phyloP scores from a whole-genome alignment of 1,284 basidiomycete genomes.

The Marasmius tenuissimus region DNA sequence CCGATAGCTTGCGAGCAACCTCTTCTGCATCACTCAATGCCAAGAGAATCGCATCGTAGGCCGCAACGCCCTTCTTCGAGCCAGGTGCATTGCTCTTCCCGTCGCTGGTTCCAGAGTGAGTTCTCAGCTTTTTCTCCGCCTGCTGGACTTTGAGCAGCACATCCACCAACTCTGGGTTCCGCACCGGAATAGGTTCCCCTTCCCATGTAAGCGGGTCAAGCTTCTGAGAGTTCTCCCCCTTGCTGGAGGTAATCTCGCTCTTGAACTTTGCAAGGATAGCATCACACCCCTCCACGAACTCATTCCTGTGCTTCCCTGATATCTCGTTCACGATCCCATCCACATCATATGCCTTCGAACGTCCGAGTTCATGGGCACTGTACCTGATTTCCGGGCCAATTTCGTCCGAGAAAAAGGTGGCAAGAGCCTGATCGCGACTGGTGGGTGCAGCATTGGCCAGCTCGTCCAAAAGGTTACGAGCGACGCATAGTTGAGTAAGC shows the following conservation, averaged over 20 bases:
- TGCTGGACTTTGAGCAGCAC: conserved; percentile 83
- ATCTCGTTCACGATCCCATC: conserved; percentile 78
- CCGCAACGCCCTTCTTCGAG: conserved; percentile 72
- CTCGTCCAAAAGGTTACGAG: conserved; percentile 73
- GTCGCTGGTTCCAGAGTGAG: conserved; percentile 24
- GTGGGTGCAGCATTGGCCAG: conserved; percentile 69
- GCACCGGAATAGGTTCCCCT: conserved; percentile 79
- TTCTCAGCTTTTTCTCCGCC: conserved; percentile 59
- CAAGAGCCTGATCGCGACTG: conserved; percentile 90
- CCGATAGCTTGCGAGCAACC: conserved; percentile 74
- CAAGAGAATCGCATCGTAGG: conserved; percentile 81
- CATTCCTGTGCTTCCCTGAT: conserved; percentile 56
- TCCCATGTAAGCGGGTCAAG: conserved; percentile 77
- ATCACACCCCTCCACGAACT: conserved; percentile 68
- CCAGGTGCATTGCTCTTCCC: conserved; percentile 43
- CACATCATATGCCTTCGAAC: conserved; percentile 78
- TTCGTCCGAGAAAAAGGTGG: conserved; percentile 29
- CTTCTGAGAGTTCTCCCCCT: conserved; percentile 49
- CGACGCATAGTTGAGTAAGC: conserved; percentile 75
- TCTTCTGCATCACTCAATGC: conserved; percentile 88
- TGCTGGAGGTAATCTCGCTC: conserved; percentile 38
- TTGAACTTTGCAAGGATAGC: conserved; percentile 55
- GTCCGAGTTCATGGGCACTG: conserved; percentile 86
- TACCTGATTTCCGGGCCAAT: conserved; percentile 86
- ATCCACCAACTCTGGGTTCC: conserved; percentile 91